These are phyloP conservation scores for Colletotrichum siamense DNA, from an alignment of 2,329 filamentous ascomycete genomes.

Conservation along the genomic window DNA sequence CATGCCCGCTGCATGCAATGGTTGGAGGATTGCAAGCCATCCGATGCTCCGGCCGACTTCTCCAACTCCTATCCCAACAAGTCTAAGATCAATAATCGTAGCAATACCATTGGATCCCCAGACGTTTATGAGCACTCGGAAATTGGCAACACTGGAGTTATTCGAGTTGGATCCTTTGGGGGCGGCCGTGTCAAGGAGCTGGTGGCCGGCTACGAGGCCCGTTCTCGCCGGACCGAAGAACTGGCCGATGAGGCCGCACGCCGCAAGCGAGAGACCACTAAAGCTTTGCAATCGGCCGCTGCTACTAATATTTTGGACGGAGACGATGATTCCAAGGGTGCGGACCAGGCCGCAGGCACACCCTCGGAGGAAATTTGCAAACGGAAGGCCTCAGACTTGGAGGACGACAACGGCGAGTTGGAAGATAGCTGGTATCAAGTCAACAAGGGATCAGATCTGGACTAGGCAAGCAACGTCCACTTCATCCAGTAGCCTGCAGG, in stretches of 20 bases:
- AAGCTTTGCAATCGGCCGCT: not conserved
- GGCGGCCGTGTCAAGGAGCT: not conserved
- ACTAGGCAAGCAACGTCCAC: not conserved
- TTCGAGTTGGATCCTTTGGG: not conserved
- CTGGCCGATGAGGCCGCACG: not conserved
- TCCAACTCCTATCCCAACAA: not conserved
- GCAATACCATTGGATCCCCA: not conserved
- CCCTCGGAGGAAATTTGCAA: not conserved
- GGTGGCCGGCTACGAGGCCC: constrained; percentile 1
- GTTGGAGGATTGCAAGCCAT: not conserved
- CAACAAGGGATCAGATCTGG: not conserved
- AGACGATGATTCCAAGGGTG: not conserved
- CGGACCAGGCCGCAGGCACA: not conserved
- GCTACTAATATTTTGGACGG: not conserved
- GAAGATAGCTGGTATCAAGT: not conserved
- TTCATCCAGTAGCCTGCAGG: not conserved
- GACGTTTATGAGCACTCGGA: not conserved
- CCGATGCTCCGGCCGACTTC: not conserved
- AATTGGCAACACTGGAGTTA: not conserved
- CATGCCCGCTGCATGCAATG: not conserved
- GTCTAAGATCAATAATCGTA: not conserved
- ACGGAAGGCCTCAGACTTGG: not conserved
- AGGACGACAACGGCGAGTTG: not conserved
- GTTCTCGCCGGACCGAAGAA: not conserved
- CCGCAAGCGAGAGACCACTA: not conserved